Base-by-base conservation (phyloP, 208 protist species). In the Crithidia fasciculata region DNA sequence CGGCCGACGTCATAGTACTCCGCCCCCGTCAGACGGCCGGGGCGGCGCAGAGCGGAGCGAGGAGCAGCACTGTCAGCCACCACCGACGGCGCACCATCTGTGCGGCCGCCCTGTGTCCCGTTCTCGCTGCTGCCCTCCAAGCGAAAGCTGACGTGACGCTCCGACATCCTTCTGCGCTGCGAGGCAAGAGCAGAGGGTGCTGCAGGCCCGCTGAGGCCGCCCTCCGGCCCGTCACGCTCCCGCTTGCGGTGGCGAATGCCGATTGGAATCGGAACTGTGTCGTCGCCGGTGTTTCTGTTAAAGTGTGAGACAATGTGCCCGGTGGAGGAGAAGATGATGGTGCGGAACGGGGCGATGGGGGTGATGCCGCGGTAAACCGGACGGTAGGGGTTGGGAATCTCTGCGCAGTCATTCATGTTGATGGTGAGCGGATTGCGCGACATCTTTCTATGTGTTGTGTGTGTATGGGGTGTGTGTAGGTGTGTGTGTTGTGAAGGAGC, bases 391-490 rank as follows among this genome's bases (percentile, higher is more conserved):
- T 63, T 43, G 12, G 62, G 41, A 40, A 69, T 44, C 19, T 61
- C 70, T 19, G 59, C 47, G 47, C 67, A 75, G 16, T 75, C 70
- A 49, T 68, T 61, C 49, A 69, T 44, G 53, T 75, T 61, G 16
- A 75, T 75, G 3, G 70, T 62, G 3, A 75, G 52, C 47, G 67
- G 70, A 54, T 61, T 75, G 13, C 70, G 47, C 0, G 63, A 80
- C 69, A 63, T 80, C 15, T 28, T 28, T 28, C 28, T 28, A 28
- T 28, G 28, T 44, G 28, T 41, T 58, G 15, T 57, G n/a, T n/a
- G n/a, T n/a, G 39, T 19, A 6, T 44, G 50, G 43, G 40, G 15
- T 57, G 28, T 50, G n/a, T 59, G 10, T 60, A 10, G 4, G 39
- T 58, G 10, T 40, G 4, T 19, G 16, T 13, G 4, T 58, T 28